These are phyloP conservation scores for Colletotrichum lindemuthianum DNA, from an alignment of 2,329 filamentous ascomycete species.

Conservation along the genomic window DNA sequence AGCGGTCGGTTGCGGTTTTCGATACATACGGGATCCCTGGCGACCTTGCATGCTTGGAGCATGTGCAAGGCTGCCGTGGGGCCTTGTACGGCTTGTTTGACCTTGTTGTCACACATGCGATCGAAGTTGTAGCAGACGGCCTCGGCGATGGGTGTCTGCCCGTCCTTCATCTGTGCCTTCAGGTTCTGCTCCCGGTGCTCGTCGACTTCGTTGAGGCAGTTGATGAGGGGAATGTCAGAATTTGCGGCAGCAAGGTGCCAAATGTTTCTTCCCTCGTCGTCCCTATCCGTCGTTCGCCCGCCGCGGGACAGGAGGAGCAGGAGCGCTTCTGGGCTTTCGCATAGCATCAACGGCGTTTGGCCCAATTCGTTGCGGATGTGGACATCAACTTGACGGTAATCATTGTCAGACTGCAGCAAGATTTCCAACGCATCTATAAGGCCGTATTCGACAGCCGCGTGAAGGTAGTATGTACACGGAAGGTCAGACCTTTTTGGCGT, in stretches of 20 bases:
- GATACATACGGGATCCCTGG: constrained; percentile 9
- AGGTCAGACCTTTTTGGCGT: neutral
- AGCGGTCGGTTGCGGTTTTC: constrained; percentile 20
- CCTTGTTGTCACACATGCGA: neutral
- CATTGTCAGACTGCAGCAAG: constrained; percentile 42
- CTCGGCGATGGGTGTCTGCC: constrained; percentile 45
- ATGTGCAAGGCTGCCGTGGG: constrained; percentile 9
- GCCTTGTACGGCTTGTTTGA: too few species aligned
- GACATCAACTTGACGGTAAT: constrained; percentile 39
- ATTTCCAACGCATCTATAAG: constrained; percentile 41
- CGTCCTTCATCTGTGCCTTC: constrained; percentile 32
- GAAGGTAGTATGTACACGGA: constrained; percentile 6
- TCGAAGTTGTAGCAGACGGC: constrained; percentile 39
- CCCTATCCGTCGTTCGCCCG: constrained; percentile 43
- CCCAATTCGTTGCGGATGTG: constrained; percentile 41
- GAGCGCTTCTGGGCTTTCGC: constrained; percentile 42
- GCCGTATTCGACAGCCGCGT: constrained; percentile 21
- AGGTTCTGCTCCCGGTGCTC: constrained; percentile 43
- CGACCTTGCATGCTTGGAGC: constrained; percentile 1
- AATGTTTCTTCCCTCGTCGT: constrained; percentile 46
- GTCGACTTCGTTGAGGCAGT: constrained; percentile 45
- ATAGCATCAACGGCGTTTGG: constrained; percentile 49
- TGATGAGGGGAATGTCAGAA: constrained; percentile 43
- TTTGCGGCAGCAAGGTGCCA: constrained; percentile 51
- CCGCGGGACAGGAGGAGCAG: constrained; percentile 41